Base-by-base conservation (phyloP, 108 stramenopile genomes). In the Nitzschia sp. region DNA sequence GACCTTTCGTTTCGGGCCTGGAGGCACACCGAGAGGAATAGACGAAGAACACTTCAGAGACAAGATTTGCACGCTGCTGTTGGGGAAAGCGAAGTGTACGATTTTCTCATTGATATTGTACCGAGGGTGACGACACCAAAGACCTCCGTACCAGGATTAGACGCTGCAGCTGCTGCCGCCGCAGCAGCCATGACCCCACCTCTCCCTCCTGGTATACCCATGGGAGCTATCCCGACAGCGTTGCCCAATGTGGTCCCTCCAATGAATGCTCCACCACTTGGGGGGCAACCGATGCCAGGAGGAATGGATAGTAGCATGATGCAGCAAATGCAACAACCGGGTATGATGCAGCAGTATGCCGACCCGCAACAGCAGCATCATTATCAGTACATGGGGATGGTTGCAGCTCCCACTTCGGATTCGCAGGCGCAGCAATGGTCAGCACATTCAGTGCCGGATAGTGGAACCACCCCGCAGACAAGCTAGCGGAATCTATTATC, bases 91-190 rank as follows among this genome's bases (percentile, higher is more conserved):
- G 88, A 90, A 58, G 80, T 84, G 4, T 90, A 80, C 60, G 88
- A 90, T 63, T 90, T 90, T 71, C 71, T 90, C 19, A 90, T 90
- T 58, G 88, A 90, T 53, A 80, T 90, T 58, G 79, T 90, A 9
- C 88, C 88, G 11, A 53, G 84, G 44, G 73, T 81, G 3, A 75
- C 81, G 6, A 48, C 80, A 11, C 21, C 68, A 23, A 68, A 68
- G 66, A 53, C 62, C 33, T 25, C 80, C 11, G 30, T 47, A 26
- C 56, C 52, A 1, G 35, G 15, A 22, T 9, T 58, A 45, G 11
- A 48, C 28, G 34, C 59, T 46, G 48, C 53, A 21, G 44, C 47
- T 22, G 46, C 54, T 28, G 61, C 58, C 11, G 69, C 64, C 27
- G 57, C 63, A 27, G 19, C 23, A 8, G 54, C 62, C 48, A 67